Evolutionary conservation across 1,284 basidiomycete genomes (phyloP).

Genomic region (Singerocomus rubriflavus): DNA sequence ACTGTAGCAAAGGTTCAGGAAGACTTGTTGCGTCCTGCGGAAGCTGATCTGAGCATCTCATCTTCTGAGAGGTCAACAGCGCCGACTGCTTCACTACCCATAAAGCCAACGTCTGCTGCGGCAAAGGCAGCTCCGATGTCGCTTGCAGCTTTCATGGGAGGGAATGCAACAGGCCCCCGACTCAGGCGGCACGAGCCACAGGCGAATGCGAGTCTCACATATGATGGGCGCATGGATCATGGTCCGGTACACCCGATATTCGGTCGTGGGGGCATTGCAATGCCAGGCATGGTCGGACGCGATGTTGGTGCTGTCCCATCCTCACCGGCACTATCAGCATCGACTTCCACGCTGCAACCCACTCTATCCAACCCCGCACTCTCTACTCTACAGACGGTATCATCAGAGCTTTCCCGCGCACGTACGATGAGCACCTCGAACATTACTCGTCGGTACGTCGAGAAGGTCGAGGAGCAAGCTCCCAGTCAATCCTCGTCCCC

Average conservation of each 20-base stretch:
- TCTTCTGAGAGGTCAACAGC: slow-evolving; percentile 5
- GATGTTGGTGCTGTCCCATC: slow-evolving; percentile 4
- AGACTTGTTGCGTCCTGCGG: background rate
- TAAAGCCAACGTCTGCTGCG: slow-evolving; percentile 10
- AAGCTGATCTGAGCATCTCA: slow-evolving; percentile 9
- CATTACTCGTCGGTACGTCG: slow-evolving; percentile 36
- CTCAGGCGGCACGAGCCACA: slow-evolving; percentile 70
- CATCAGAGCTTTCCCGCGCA: slow-evolving; percentile 24
- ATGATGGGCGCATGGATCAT: slow-evolving; percentile 58
- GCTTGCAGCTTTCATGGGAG: slow-evolving; percentile 76
- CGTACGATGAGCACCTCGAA: slow-evolving; percentile 36
- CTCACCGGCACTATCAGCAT: slow-evolving; percentile 26
- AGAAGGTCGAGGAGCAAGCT: slow-evolving; percentile 32
- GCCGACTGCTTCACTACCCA: slow-evolving; percentile 9
- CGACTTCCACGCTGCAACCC: slow-evolving; percentile 3
- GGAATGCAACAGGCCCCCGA: slow-evolving; percentile 58
- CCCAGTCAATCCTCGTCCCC: slow-evolving; percentile 17
- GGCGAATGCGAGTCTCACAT: slow-evolving; percentile 59
- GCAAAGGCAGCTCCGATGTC: slow-evolving; percentile 42
- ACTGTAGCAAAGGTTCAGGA: slow-evolving; percentile 27
- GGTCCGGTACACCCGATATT: slow-evolving; percentile 66
- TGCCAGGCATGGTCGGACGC: slow-evolving; percentile 55
- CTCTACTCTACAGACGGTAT: slow-evolving; percentile 2
- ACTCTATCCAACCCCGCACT: background rate
- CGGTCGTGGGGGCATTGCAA: slow-evolving; percentile 65